Evolutionary conservation across 257 asterid species (phyloP).

Genomic region (Solanum peruvianum): DNA sequence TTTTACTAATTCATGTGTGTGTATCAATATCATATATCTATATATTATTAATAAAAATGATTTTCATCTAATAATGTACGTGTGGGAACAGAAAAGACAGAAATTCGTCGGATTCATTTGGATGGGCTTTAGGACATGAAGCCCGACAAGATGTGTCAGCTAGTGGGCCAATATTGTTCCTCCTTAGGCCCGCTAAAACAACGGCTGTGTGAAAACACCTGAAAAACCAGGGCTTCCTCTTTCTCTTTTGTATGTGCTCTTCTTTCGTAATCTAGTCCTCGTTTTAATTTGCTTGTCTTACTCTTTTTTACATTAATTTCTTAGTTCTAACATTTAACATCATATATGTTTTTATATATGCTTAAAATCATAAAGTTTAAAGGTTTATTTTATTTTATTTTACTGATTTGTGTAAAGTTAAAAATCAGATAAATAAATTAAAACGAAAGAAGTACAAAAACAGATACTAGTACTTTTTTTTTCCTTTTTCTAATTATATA

Average conservation of each 20-base stretch:
- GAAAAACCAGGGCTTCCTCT: slow-evolving; percentile 6
- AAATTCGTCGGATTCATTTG: slow-evolving; percentile 7
- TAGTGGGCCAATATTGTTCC: neutral
- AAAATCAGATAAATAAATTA: too few relatives aligned
- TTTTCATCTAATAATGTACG: neutral
- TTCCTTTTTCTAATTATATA: neutral
- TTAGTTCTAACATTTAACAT: too few relatives aligned
- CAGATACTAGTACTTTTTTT: neutral
- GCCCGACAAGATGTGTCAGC: neutral
- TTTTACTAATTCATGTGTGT: neutral
- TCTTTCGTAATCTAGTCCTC: neutral
- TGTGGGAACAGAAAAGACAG: slow-evolving; percentile 1
- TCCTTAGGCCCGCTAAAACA: neutral
- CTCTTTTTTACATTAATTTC: too few relatives aligned
- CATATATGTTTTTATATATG: too few relatives aligned
- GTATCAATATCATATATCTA: neutral
- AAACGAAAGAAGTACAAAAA: neutral
- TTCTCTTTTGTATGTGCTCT: neutral
- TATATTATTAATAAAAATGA: too few relatives aligned
- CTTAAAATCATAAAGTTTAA: too few relatives aligned
- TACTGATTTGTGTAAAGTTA: neutral
- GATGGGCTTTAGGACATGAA: neutral
- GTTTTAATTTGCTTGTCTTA: too few relatives aligned
- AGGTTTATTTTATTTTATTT: too few relatives aligned
- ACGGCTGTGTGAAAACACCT: slow-evolving; percentile 7